Conservation (phyloP, 2,329 filamentous ascomycete species). For the Aureobasidium sp. region DNA sequence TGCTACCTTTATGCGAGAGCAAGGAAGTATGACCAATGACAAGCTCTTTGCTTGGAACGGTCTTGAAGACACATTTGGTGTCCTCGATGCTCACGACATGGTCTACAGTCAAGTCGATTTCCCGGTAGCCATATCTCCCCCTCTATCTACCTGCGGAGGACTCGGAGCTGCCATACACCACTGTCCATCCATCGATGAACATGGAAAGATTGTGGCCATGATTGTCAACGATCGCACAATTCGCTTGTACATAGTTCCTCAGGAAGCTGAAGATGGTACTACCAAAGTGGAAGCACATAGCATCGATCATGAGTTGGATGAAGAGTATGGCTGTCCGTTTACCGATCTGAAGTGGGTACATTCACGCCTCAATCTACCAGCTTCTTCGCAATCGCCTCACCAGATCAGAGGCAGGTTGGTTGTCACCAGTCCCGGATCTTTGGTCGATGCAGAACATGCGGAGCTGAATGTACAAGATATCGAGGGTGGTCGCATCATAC, state of each 20-base stretch:
- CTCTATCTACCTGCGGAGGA: constrained; percentile 28
- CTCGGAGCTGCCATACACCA: constrained; percentile 29
- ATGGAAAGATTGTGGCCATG: constrained; percentile 29
- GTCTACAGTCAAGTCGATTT: constrained; percentile 29
- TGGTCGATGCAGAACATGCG: constrained; percentile 20
- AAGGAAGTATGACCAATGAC: constrained; percentile 23
- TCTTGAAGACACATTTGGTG: constrained; percentile 28
- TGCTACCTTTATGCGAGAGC: constrained; percentile 28
- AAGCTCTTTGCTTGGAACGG: constrained; percentile 30
- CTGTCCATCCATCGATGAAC: constrained; percentile 28
- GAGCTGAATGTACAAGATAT: constrained; percentile 27
- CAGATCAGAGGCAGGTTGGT: constrained; percentile 26
- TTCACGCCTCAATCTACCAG: constrained; percentile 22
- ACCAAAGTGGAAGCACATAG: constrained; percentile 28
- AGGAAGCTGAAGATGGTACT: constrained; percentile 20
- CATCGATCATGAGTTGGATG: constrained; percentile 30
- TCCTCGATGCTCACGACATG: constrained; percentile 26
- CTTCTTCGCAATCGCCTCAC: constrained; percentile 1
- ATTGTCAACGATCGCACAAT: constrained; percentile 31
- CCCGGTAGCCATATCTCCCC: constrained; percentile 29
- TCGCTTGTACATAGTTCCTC: constrained; percentile 28
- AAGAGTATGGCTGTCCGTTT: constrained; percentile 30
- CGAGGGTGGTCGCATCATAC: constrained; percentile 29
- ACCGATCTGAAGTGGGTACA: constrained; percentile 28
- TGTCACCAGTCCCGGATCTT: constrained; percentile 29